A percentile compares a stretch with the other conserved stretches of the same genome.
Conservation (phyloP, 192 early-diverging fungal genomes). For the Powellomyces hirtus region DNA sequence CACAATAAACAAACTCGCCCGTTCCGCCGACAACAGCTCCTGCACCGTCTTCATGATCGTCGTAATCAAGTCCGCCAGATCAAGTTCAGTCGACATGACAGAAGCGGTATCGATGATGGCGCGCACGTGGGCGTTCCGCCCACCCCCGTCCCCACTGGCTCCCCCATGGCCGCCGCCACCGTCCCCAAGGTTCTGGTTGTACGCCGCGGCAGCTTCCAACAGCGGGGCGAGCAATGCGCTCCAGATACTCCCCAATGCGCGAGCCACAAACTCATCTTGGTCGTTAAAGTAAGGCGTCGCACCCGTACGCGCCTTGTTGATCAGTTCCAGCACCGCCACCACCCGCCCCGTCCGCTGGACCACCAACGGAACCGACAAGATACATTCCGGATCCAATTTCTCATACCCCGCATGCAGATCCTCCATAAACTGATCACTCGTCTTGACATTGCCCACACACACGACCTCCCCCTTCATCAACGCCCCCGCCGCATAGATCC, state of each 20-base stretch:
- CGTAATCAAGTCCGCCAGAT: constrained; percentile 44
- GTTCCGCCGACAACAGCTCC: constrained; percentile 48
- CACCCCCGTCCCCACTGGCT: too few species aligned
- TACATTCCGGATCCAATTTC: constrained; percentile 39
- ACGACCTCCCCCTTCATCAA: constrained; percentile 42
- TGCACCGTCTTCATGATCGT: constrained; percentile 53
- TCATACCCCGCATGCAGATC: constrained; percentile 33
- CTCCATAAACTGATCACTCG: constrained; percentile 40
- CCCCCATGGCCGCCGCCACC: background rate
- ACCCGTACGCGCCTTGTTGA: constrained; percentile 36
- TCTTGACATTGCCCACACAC: constrained; percentile 48
- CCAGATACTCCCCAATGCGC: constrained; percentile 39
- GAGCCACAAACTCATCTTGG: constrained; percentile 50
- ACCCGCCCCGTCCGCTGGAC: constrained; percentile 17
- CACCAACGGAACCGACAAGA: constrained; percentile 37
- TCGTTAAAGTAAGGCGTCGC: constrained; percentile 45
- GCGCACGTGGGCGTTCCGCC: constrained; percentile 44
- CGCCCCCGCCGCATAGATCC: background rate
- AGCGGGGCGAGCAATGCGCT: constrained; percentile 28
- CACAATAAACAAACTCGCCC: constrained; percentile 48
- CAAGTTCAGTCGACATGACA: constrained; percentile 41
- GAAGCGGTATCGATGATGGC: constrained; percentile 48
- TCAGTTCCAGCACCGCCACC: constrained; percentile 44
- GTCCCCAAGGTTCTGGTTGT: too few species aligned
- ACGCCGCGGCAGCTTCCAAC: background rate